Evolutionary conservation across 1,284 basidiomycete genomes (phyloP).

Genomic region (Microbotryum lychnidis-dioicae): DNA sequence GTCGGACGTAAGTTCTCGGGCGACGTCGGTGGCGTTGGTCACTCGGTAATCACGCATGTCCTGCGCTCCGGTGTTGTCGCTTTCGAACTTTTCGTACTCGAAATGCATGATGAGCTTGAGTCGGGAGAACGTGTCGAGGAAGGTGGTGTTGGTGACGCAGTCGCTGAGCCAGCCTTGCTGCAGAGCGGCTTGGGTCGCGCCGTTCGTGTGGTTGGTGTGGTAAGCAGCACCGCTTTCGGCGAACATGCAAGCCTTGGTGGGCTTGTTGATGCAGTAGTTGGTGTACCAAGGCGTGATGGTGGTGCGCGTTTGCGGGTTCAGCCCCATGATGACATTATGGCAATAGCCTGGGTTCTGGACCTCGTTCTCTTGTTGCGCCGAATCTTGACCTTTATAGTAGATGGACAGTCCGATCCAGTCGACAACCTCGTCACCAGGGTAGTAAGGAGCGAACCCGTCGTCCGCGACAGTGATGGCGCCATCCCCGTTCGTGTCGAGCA

Average conservation of each 20-base stretch:
- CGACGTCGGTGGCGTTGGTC: constrained; percentile 26
- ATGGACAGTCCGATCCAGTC: constrained; percentile 39
- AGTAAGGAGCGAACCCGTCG: constrained; percentile 36
- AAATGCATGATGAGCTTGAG: constrained; percentile 35
- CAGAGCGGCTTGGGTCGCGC: constrained; percentile 24
- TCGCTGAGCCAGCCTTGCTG: constrained; percentile 33
- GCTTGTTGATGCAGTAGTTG: constrained; percentile 29
- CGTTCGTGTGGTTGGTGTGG: constrained; percentile 30
- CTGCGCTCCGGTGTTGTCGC: constrained; percentile 23
- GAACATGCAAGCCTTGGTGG: constrained; percentile 34
- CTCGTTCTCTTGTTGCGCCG: constrained; percentile 26
- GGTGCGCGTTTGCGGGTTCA: constrained; percentile 18
- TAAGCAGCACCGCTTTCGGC: constrained; percentile 36
- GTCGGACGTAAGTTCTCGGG: constrained; percentile 26
- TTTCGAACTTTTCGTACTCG: constrained; percentile 35
- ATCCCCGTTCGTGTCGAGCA: constrained; percentile 36
- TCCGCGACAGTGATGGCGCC: constrained; percentile 30
- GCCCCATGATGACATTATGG: constrained; percentile 24
- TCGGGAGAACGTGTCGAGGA: constrained; percentile 28
- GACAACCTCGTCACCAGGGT: constrained; percentile 36
- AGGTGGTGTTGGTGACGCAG: constrained; percentile 22
- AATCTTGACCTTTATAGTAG: constrained; percentile 31
- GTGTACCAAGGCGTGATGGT: constrained; percentile 27
- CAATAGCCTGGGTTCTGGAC: constrained; percentile 30
- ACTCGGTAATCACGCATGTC: constrained; percentile 35